Evolutionary conservation across 2,329 filamentous ascomycete species (phyloP), one percentile per base, ranked within the genome.

Genomic region (Atkinsonella hypoxylon): DNA sequence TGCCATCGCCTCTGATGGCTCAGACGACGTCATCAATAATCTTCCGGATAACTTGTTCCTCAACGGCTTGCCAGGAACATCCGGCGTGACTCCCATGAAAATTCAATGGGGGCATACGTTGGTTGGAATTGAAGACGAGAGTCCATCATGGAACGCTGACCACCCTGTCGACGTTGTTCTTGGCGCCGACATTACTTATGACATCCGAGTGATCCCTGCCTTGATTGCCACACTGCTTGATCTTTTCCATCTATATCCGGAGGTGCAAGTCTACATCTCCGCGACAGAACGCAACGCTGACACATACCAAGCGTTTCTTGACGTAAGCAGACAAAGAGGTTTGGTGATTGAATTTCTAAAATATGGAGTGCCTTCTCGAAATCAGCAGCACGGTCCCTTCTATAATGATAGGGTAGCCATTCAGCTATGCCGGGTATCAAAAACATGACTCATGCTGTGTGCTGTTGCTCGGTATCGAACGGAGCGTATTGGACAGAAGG

Each of bases 121-220:
- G 4, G 64, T 79, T 45, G 78, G 76, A 4, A 77, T 74, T 0
- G 82, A 83, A 62, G 75, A 81, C 49, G 60, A 71, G 48, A 63
- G n/a, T n/a, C n/a, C n/a, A n/a, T n/a, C 65, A 44, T 77, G 76
- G 76, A 73, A 74, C 56, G 68, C 67, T 18, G 71, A 70, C 17
- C 59, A 61, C 4, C 57, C 62, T 2, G 63, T 80, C 43, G 83
- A 90, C 62, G 66, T 87, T 4, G 75, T 90, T 2, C 66, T 91
- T 30, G 87, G 85, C 4, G 85, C 87, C 34, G 87, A 91, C 62
- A 78, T 91, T 65, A 90, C 84, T 1, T 91, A 90, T 64, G 85
- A 91, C 61, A 72, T 72, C 53, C 70, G 70, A 36, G 74, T 79
- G 41, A 81, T 86, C 47, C 78, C 81, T 0, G 70, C 78, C 1